These are phyloP conservation scores for Paecilomyces fulvus DNA, from an alignment of 2,329 filamentous ascomycete species.

Conservation along the genomic window DNA sequence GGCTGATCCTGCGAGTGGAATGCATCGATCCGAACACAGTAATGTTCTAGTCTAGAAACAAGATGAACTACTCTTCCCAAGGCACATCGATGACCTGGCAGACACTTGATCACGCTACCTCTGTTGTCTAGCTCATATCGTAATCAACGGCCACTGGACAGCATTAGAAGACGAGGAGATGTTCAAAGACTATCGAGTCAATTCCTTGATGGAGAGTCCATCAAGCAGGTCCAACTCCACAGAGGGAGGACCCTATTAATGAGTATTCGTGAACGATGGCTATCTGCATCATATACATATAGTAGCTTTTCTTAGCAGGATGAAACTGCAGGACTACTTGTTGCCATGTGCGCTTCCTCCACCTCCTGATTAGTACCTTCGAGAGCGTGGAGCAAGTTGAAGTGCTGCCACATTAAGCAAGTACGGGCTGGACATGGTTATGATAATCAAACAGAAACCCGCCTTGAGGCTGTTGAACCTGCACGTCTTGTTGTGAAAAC, in stretches of 20 bases:
- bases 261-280: background rate
- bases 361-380: background rate
- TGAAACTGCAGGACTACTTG: background rate
- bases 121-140: background rate
- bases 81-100: background rate
- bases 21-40: background rate
- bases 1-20: background rate
- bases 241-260: background rate
- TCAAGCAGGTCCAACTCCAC: background rate
- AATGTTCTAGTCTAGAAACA: background rate
- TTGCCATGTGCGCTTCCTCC: background rate
- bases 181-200: background rate
- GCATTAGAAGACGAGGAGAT: background rate
- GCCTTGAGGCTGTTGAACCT: conserved; percentile 62
- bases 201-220: background rate
- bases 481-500: conserved; percentile 80
- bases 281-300: background rate
- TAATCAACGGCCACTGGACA: background rate
- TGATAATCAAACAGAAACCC: conserved; percentile 45
- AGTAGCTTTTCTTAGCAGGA: background rate
- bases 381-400: conserved; percentile 54
- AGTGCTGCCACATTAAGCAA: conserved; percentile 36
- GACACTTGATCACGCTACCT: background rate
- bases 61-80: background rate
- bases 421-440: conserved; percentile 17